Evolutionary conservation across 2,329 filamentous ascomycete genomes (phyloP), one percentile per base, ranked within the genome.

Genomic region (Ambrosiella xylebori): DNA sequence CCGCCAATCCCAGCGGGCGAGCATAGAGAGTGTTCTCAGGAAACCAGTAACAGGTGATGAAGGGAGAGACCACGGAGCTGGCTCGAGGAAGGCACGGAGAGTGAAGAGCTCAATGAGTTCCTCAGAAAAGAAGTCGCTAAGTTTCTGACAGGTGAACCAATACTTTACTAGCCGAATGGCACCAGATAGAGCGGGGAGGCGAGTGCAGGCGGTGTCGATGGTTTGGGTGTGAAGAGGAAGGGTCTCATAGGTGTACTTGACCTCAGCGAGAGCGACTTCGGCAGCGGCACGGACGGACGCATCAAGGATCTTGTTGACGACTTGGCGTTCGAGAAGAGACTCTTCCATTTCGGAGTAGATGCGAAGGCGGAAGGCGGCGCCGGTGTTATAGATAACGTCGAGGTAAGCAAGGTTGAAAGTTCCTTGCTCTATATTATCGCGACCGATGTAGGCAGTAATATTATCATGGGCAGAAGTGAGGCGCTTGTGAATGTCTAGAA

Each of bases 1-100:
- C 36, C 86, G 81, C 93, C 93, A 98, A 68, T 97, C 88, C 89
- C 93, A 98, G 47, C 82, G 78, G 1, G 89, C 81, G 12, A 98
- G 74, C 68, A 91, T 85, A 38, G 84, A 73, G 1, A 98, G 73
- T 0, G 87, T 86, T 19, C 90, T 82, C 36, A 95, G 71, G 66
- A 98, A 91, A 3, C 87, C 93, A 0, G 85, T 84, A 64, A 82
- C 82, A 8, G 84, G 76, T 64, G 84, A 91, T 0, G 85, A 85
- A 0, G 94, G 91, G 0, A 78, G 73, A 41, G 78, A 72, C 85
- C 88, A 96, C 0, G 93, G 89, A 63, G 86, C 82, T 0, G 89
- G 86, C 54, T 85, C 80, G 7, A 93, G 73, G 71, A 97, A 98
- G 13, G 82, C 80, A 56, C 83, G 82, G 2, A 86, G 76, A 11